Evolutionary conservation across 345 rosid genomes (phyloP).

Genomic region (Toxicodendron radicans): DNA sequence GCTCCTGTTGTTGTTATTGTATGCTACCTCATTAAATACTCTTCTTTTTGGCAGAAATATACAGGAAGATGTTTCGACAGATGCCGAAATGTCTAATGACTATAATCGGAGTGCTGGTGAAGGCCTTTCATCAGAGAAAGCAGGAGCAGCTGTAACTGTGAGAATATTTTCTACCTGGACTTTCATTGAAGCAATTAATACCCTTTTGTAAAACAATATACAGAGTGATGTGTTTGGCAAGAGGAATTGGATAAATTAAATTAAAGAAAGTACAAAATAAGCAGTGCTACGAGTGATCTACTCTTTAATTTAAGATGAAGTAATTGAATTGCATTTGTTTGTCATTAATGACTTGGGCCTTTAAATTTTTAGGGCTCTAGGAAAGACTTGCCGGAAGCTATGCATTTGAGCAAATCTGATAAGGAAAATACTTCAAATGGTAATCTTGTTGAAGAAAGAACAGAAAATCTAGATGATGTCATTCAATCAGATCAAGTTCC

Average conservation of each 20-base stretch:
- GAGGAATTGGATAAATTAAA: not conserved
- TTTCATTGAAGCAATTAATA: not conserved
- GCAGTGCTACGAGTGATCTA: constrained; percentile 10
- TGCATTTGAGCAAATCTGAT: constrained; percentile 43
- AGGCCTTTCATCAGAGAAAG: constrained; percentile 48
- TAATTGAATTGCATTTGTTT: constrained; percentile 6
- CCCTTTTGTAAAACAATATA: not conserved
- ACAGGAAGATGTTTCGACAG: constrained; percentile 52
- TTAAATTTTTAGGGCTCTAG: constrained; percentile 46
- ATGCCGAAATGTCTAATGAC: constrained; percentile 52
- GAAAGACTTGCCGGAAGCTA: constrained; percentile 43
- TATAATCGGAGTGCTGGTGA: constrained; percentile 51
- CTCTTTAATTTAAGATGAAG: not conserved
- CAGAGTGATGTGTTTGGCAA: not conserved
- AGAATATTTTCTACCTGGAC: constrained; percentile 27
- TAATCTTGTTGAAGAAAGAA: constrained; percentile 48
- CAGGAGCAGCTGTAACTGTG: constrained; percentile 52
- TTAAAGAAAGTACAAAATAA: not conserved
- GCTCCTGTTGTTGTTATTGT: constrained; percentile 7
- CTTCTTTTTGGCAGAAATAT: constrained; percentile 48
- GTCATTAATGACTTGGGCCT: constrained; percentile 9
- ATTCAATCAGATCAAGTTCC: constrained; percentile 78
- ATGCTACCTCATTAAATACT: constrained; percentile 6
- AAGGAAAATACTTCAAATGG: constrained; percentile 41
- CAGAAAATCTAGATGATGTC: constrained; percentile 57